Evolutionary conservation across 1,284 basidiomycete genomes (phyloP).

Genomic region (Coniferiporia sulphurascens): DNA sequence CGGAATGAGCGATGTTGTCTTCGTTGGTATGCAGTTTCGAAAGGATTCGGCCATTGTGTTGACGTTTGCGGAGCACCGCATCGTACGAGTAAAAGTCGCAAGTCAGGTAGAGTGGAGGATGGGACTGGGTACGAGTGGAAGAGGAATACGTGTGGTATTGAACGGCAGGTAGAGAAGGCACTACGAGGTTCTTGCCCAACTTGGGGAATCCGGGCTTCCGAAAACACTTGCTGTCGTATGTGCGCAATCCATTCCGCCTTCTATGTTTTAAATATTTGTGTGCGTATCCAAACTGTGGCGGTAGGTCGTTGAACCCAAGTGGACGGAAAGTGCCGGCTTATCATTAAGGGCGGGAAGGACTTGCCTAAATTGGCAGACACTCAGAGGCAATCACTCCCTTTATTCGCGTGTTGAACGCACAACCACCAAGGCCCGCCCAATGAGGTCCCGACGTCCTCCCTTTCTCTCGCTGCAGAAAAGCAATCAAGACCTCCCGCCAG

Average conservation of each 20-base stretch:
- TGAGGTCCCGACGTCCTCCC: not conserved
- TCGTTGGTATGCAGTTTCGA: conserved; percentile 53
- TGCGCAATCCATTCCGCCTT: no score
- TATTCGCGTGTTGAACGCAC: not conserved
- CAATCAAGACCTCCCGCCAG: not conserved
- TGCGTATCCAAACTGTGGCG: no score
- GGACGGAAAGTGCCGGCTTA: no score
- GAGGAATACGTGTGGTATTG: not conserved
- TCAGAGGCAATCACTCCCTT: not conserved
- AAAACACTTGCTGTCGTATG: no score
- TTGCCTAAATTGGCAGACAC: no score
- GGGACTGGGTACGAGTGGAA: conserved; percentile 30
- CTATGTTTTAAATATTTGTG: no score
- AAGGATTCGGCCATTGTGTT: conserved; percentile 49
- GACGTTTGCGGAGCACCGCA: conserved; percentile 25
- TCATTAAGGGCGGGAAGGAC: no score
- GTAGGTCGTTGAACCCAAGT: no score
- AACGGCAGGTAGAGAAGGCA: not conserved
- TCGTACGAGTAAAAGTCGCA: conserved; percentile 28
- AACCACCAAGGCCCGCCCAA: not conserved
- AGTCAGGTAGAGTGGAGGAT: conserved; percentile 31
- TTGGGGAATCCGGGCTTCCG: no score
- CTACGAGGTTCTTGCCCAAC: no score
- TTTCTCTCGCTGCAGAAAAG: not conserved
- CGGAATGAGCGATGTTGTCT: conserved; percentile 36